Percentiles rank a stretch among this genome's conserved stretches.
Conservation (phyloP, 2,329 filamentous ascomycete species). For the Fusarium agapanthi region DNA sequence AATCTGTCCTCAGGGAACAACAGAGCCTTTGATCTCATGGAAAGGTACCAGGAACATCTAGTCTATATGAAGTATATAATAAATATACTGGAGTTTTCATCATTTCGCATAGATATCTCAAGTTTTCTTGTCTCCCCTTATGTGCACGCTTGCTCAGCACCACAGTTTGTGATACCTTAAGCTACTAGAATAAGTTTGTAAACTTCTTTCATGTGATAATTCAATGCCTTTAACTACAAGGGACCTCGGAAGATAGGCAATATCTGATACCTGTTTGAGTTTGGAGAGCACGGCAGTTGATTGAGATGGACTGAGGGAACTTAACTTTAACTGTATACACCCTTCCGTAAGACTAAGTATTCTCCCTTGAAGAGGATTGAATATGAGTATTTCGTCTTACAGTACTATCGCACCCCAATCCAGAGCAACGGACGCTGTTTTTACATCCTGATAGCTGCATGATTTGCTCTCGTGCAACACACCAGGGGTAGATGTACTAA, state of each 20-base stretch:
- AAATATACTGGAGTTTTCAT: not conserved
- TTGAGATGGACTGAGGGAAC: not conserved
- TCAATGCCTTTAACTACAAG: not conserved
- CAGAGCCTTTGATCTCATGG: not conserved
- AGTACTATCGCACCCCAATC: not conserved
- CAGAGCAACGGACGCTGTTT: not conserved
- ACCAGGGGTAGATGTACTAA: not conserved
- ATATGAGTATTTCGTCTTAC: not conserved
- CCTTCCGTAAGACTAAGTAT: not conserved
- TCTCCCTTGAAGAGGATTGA: accelerated
- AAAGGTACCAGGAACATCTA: not conserved
- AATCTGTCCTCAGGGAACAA: not conserved
- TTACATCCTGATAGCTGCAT: not conserved
- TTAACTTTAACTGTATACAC: not conserved
- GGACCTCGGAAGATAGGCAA: not conserved
- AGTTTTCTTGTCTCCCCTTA: not conserved
- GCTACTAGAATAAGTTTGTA: not conserved
- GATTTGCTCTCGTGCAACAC: not conserved
- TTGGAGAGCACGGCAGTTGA: not conserved
- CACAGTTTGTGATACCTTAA: not conserved
- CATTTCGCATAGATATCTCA: not conserved
- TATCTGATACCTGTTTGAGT: not conserved
- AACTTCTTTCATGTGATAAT: not conserved
- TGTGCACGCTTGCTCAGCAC: not conserved
- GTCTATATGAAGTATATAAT: not conserved